phyloP scores from a whole-genome alignment of 2,329 filamentous ascomycete genomes.

The Nemania serpens region DNA sequence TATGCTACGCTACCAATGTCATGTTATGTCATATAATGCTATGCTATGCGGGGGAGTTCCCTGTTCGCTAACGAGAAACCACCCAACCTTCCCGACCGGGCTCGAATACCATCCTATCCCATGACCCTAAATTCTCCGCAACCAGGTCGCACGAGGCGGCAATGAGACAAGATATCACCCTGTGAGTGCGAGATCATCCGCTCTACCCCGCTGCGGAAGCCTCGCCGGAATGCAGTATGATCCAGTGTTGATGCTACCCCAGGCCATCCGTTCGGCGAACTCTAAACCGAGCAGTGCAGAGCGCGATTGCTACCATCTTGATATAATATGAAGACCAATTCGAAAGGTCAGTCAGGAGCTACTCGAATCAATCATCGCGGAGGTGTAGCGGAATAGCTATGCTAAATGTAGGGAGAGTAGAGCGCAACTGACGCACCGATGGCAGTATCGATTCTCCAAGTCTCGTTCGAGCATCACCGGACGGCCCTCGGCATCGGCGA shows the following conservation, averaged over 20 bases:
- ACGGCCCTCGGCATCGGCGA: conserved; percentile 51
- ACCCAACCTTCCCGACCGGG: background rate
- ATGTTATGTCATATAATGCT: background rate
- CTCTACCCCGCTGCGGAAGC: conserved; percentile 8
- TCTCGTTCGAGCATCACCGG: conserved; percentile 50
- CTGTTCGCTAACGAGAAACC: background rate
- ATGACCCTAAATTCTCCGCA: conserved; percentile 1
- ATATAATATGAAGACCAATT: conserved; percentile 8
- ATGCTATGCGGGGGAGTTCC: background rate
- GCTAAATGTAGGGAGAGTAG: background rate
- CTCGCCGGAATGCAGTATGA: background rate
- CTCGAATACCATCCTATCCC: background rate
- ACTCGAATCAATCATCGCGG: background rate
- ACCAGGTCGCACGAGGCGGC: background rate
- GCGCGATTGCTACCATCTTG: background rate
- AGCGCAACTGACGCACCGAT: conserved; percentile 33
- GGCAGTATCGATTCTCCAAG: conserved; percentile 45
- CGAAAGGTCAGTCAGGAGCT: conserved; percentile 16
- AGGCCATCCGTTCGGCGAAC: conserved; percentile 3
- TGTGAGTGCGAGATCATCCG: background rate
- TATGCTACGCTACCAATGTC: background rate
- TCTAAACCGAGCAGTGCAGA: conserved; percentile 12
- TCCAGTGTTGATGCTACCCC: background rate
- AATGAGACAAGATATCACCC: background rate
- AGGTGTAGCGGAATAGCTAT: background rate